These are phyloP conservation scores for Candida boleticola DNA, from an alignment of 805 yeast species.

Conservation along the genomic window DNA sequence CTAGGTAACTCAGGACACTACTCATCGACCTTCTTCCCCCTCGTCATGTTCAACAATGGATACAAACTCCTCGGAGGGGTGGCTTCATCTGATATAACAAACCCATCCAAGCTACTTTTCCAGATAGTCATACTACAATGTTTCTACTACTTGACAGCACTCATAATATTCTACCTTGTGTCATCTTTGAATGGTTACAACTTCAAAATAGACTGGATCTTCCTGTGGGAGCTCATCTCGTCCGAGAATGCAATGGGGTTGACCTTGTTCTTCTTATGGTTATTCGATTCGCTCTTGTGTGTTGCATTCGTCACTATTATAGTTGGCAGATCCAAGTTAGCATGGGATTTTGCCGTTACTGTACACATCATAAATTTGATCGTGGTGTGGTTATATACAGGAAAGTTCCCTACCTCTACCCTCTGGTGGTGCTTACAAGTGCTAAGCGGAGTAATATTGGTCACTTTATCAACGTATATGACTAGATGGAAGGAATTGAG, in stretches of 20 bases:
- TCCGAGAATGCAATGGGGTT: slow-evolving; percentile 79
- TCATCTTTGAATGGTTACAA: slow-evolving; percentile 70
- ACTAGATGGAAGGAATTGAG: slow-evolving; percentile 89
- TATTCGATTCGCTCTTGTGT: slow-evolving; percentile 76
- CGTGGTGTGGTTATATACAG: slow-evolving; percentile 64
- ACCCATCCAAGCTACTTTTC: slow-evolving; percentile 33
- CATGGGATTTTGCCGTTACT: slow-evolving; percentile 96
- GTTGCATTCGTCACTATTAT: slow-evolving; percentile 81
- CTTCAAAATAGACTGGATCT: slow-evolving; percentile 66
- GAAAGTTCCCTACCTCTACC: slow-evolving; percentile 64
- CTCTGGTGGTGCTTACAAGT: slow-evolving; percentile 86
- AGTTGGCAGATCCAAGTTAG: slow-evolving; percentile 89
- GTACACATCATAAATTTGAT: slow-evolving; percentile 77
- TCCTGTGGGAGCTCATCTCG: slow-evolving; percentile 75
- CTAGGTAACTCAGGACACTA: too few relatives aligned
- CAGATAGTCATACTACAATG: slow-evolving; percentile 80
- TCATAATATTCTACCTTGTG: slow-evolving; percentile 60
- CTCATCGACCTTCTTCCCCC: too few relatives aligned
- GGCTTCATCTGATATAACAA: slow-evolving; percentile 26
- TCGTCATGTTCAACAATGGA: slow-evolving; percentile 3
- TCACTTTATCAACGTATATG: slow-evolving; percentile 82
- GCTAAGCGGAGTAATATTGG: slow-evolving; percentile 64
- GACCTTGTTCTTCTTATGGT: slow-evolving; percentile 73
- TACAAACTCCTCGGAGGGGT: slow-evolving; percentile 20
- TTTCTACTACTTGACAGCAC: slow-evolving; percentile 75